A percentile compares a stretch with the other conserved stretches of the same genome.
Conservation (phyloP, 2,329 filamentous ascomycete genomes). For the Scytalidium sp. region DNA sequence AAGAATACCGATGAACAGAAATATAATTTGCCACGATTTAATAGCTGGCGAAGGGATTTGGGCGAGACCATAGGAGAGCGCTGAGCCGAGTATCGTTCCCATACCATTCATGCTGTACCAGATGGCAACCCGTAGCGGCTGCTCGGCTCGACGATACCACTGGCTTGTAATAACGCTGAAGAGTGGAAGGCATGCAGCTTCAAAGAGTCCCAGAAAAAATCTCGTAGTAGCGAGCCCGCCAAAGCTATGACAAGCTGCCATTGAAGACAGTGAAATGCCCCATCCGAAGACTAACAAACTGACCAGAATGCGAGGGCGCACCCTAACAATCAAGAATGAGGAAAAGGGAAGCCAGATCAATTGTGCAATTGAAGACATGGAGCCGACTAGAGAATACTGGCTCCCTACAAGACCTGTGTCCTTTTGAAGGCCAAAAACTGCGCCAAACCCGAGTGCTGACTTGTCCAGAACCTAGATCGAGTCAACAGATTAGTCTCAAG, state of each 20-base stretch:
- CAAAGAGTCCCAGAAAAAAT: conserved; percentile 36
- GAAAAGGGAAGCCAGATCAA: conserved; percentile 54
- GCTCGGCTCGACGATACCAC: conserved; percentile 58
- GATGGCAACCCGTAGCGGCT: conserved; percentile 50
- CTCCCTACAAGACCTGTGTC: conserved; percentile 45
- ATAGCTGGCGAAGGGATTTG: conserved; percentile 14
- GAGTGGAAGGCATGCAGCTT: conserved; percentile 24
- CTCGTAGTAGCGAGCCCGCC: not conserved
- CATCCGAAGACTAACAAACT: conserved; percentile 41
- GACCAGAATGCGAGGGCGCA: conserved; percentile 55
- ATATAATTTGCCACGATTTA: conserved; percentile 34
- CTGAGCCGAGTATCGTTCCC: conserved; percentile 17
- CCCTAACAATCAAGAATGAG: conserved; percentile 53
- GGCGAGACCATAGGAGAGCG: conserved; percentile 23
- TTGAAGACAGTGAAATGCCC: conserved; percentile 40
- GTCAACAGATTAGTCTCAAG: not conserved
- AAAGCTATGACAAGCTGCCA: conserved; percentile 30
- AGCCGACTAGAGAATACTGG: not conserved
- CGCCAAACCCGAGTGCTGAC: conserved; percentile 50
- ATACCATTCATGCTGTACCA: conserved; percentile 42
- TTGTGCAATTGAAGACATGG: not conserved
- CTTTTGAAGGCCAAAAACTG: conserved; percentile 54
- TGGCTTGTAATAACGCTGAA: conserved; percentile 55
- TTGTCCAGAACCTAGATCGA: conserved; percentile 22
- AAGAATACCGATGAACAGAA: conserved; percentile 19